Base-by-base conservation (phyloP, 192 early-diverging fungal species). In the Backusella psychrophila region DNA sequence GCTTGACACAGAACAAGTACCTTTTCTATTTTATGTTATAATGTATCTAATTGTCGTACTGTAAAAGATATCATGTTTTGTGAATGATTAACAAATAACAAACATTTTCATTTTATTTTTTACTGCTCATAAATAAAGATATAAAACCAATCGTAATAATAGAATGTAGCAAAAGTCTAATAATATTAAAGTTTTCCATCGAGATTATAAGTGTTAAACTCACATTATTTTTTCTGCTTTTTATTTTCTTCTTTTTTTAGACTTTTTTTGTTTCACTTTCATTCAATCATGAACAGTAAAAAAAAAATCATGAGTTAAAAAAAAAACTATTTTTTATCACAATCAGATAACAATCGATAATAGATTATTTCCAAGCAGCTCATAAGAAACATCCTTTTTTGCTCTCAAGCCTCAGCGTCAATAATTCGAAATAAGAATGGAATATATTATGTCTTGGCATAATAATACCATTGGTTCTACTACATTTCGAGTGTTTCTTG, bases 371-470 rank as follows among this genome's bases (percentile, higher is more conserved):
- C 46, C 17, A 49, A n/a, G 5, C 6, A 49, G n/a, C 42, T 21
- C 46, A 49, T n/a, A 49, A 49, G 19, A 49, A 49, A 49, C 15
- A 49, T 49, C 46, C 46, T 49, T 49, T 49, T 49, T 49, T 49
- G 19, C 17, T 49, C 15, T 49, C 17, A 49, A 19, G 5, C 6
- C 6, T 49, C 46, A n/a, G 46, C 17, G 19, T 49, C n/a, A 49
- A 1, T 49, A 49, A 49, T 49, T 6, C 19, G 19, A 49, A 49
- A 49, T 49, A 49, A 49, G 19, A 49, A 19, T 49, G 19, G n/a
- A 49, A 49, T 49, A 49, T 49, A 49, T 49, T 49, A 63, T 63
- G 9, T 63, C 56, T 63, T 63, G 56, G 56, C 56, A 63, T 63
- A 63, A 29, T 26, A 63, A 63, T 29, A 63, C 56, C 56, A 63